Base-by-base conservation (phyloP, 495 filamentous ascomycete species). In the Hyaloscypha hepaticicola region DNA sequence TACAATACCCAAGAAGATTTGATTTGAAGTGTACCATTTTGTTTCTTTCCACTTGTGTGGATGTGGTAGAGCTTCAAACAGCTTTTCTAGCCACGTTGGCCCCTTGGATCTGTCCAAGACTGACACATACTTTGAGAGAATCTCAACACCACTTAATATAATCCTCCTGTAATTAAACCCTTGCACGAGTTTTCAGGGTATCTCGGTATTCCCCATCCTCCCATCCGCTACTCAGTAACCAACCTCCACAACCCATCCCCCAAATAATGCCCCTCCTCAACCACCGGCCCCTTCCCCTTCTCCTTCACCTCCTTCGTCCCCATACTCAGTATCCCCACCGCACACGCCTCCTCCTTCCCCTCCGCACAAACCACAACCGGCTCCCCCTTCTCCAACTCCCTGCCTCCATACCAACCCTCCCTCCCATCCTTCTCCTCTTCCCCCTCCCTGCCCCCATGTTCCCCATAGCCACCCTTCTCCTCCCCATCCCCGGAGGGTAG, bases 171-270 rank as follows among this genome's bases (percentile, higher is more conserved):
- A 41, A 41, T 41, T n/a, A n/a, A 41, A 16, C 38, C 38, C 38
- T 53, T 21, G n/a, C 25, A 50, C 48, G 7, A 50, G 48, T 6
- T 0, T 50, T 45, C 48, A 11, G 21, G 21, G 5, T 29, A 57
- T 33, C 34, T 48, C 55, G 11, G 5, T 31, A n/a, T 24, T 24
- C 8, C 51, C 59, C 45, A 59, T 5, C 50, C 12, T 21, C 21
- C 12, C n/a, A 1, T 25, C 26, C 19, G 19, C 56, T 63, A 67
- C 33, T 93, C 90, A 62, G 90, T 75, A 64, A 76, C 78, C 76
- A 96, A 76, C 77, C 79, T 88, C 95, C 95, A 99, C 66, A 99
- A 75, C 60, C 94, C 95, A 85, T 99, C 95, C 7, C 96, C 95
- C 52, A 97, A 73, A 81, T 87, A 97, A 86, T 97, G 94, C 57